Percentiles rank a stretch among this genome's conserved stretches.
Evolutionary conservation across 2,329 filamentous ascomycete species (phyloP).

Genomic region (Epichloe sylvatica): DNA sequence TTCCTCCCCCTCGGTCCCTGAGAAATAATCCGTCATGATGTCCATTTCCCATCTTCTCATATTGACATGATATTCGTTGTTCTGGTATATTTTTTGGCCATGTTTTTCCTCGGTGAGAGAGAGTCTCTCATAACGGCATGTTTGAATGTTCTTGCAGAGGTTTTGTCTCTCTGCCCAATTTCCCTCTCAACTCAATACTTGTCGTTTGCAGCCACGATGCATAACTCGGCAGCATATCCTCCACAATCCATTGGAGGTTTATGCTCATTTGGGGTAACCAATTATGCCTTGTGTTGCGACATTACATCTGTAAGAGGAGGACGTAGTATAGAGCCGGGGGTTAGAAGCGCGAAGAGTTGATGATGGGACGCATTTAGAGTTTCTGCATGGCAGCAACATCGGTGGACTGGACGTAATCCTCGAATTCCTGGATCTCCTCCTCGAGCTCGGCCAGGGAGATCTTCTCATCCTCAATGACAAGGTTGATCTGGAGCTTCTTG

Average conservation of each 20-base stretch:
- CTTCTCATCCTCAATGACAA: conserved; percentile 96
- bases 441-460: conserved; percentile 76
- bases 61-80: too few species aligned
- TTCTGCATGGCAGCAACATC: conserved; percentile 89
- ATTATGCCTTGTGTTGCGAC: not conserved
- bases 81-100: not conserved
- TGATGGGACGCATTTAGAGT: conserved; percentile 43
- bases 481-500: conserved; percentile 98
- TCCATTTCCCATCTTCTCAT: not conserved
- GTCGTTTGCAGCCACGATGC: not conserved
- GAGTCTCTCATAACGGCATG: not conserved
- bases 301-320: not conserved
- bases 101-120: not conserved
- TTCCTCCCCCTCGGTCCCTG: not conserved
- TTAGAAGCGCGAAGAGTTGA: not conserved
- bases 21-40: not conserved
- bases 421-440: conserved; percentile 66
- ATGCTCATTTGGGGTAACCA: not conserved
- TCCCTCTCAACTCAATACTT: not conserved
- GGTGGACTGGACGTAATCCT: conserved; percentile 92
- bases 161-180: not conserved
- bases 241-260: not conserved
- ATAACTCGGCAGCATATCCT: not conserved
- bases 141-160: not conserved
- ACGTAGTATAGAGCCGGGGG: not conserved